Evolutionary conservation across 768 basidiomycete species (phyloP).

Genomic region (Phaffia australis): DNA sequence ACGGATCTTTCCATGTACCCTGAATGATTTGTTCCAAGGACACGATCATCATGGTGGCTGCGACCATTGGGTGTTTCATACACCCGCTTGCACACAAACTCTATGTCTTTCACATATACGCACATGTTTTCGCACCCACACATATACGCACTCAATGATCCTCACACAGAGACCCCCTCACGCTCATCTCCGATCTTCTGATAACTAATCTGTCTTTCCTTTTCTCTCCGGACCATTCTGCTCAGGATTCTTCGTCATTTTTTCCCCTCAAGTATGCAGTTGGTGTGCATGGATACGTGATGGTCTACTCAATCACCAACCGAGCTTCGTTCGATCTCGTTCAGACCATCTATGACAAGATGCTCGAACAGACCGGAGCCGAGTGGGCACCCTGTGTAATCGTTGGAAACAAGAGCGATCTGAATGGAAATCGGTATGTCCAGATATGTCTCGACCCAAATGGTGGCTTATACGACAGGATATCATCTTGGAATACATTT

Average conservation of each 20-base stretch:
- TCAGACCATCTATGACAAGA: slow-evolving; percentile 26
- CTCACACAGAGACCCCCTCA: neutral
- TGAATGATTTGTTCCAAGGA: no score
- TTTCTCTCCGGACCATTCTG: neutral
- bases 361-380: slow-evolving; percentile 26
- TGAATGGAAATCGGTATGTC: slow-evolving; percentile 16
- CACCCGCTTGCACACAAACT: neutral
- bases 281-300: slow-evolving; percentile 24
- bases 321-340: slow-evolving; percentile 25
- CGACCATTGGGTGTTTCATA: neutral
- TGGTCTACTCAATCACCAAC: slow-evolving; percentile 27
- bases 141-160: neutral
- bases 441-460: neutral
- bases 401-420: slow-evolving; percentile 26
- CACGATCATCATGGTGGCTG: no score
- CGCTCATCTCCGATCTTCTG: neutral
- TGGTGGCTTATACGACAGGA: neutral
- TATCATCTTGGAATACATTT: neutral
- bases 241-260: slow-evolving; percentile 25
- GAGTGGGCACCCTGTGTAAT: slow-evolving; percentile 26
- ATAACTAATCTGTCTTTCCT: neutral
- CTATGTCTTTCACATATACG: neutral
- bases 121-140: neutral
- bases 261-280: slow-evolving; percentile 27
- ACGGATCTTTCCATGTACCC: no score